These are phyloP conservation scores for Russula foetens DNA, from an alignment of 768 basidiomycete genomes.

Conservation along the genomic window DNA sequence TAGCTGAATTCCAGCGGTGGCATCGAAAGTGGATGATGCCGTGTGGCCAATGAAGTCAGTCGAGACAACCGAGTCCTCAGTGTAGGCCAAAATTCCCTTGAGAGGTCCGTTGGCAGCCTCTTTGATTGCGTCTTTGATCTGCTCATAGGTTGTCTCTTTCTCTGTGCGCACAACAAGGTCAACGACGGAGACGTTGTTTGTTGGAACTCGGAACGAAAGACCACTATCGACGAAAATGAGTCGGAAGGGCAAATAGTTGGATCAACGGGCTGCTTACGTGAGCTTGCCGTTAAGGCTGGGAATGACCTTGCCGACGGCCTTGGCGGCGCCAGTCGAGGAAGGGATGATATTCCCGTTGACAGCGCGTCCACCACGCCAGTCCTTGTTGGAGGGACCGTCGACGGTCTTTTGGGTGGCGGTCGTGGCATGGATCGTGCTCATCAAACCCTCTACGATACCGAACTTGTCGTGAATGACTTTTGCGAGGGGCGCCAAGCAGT, in stretches of 20 bases:
- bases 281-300: conserved; percentile 95
- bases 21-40: conserved; percentile 89
- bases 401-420: conserved; percentile 95
- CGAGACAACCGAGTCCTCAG: conserved; percentile 88
- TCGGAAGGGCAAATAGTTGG: background rate
- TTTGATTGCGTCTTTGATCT: conserved; percentile 84
- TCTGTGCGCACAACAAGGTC: conserved; percentile 92
- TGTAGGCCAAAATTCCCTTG: conserved; percentile 81
- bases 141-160: conserved; percentile 77
- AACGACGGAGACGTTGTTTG: conserved; percentile 93
- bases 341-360: conserved; percentile 99
- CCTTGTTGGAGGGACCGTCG: conserved; percentile 90
- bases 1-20: conserved; percentile 84
- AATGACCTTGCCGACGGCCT: conserved; percentile 98
- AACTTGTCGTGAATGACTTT: conserved; percentile 98
- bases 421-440: conserved; percentile 97
- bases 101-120: conserved; percentile 61
- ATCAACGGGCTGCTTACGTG: conserved; percentile 49
- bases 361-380: conserved; percentile 95
- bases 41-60: conserved; percentile 82
- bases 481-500: conserved; percentile 98
- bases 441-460: conserved; percentile 92
- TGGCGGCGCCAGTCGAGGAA: conserved; percentile 97
- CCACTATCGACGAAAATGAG: conserved; percentile 41
- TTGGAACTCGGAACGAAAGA: conserved; percentile 96